Evolutionary conservation across 202 grass and related monocot species (phyloP).

Genomic region (Zoysia matrella): DNA sequence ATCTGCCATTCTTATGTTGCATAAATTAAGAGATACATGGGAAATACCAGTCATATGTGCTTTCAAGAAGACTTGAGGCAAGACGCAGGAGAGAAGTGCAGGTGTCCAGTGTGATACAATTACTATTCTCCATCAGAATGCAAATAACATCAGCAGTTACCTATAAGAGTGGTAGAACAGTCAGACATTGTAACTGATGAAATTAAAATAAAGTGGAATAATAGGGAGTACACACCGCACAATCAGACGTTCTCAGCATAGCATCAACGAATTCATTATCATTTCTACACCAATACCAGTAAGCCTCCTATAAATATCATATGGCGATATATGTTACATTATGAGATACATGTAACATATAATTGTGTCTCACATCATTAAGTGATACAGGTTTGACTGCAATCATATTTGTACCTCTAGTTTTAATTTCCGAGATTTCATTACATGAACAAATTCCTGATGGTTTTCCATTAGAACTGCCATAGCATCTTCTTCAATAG

Average conservation of each 20-base stretch:
- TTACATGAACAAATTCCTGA: constrained; percentile 65
- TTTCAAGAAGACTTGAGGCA: constrained; percentile 70
- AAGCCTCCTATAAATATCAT: constrained; percentile 62
- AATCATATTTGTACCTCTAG: constrained; percentile 56
- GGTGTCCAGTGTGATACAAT: constrained; percentile 69
- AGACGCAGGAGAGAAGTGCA: constrained; percentile 71
- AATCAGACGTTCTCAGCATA: constrained; percentile 64
- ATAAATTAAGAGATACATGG: constrained; percentile 43
- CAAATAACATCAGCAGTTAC: constrained; percentile 71
- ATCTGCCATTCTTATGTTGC: constrained; percentile 16
- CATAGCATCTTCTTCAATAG: constrained; percentile 70
- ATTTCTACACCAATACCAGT: constrained; percentile 73
- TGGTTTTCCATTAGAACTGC: constrained; percentile 72
- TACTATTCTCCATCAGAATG: constrained; percentile 65
- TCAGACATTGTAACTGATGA: constrained; percentile 23
- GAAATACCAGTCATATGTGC: constrained; percentile 71
- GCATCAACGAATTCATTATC: constrained; percentile 65
- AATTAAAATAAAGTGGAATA: constrained; percentile 36
- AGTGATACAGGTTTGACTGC: constrained; percentile 6
- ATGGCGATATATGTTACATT: constrained; percentile 2
- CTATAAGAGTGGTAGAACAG: constrained; percentile 51
- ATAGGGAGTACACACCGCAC: constrained; percentile 57
- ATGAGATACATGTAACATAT: constrained; percentile 8
- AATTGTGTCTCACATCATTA: constrained; percentile 5
- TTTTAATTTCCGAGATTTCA: constrained; percentile 66